Evolutionary conservation across 352 stramenopile species (phyloP).

Genomic region (Phytophthora sp.): DNA sequence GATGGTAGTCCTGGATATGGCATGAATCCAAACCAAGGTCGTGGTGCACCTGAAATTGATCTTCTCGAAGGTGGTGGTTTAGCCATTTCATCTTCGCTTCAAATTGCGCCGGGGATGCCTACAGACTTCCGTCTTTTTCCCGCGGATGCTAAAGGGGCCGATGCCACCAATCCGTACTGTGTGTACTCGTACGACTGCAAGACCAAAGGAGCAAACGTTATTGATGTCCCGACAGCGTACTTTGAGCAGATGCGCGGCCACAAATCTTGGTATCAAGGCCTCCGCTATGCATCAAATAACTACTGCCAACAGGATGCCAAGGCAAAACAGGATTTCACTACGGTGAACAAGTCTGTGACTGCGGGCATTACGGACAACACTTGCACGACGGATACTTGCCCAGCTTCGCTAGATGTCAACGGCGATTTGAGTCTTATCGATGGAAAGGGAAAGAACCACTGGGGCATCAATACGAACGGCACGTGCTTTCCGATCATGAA

Average conservation of each 20-base stretch:
- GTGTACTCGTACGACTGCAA: conserved; percentile 59
- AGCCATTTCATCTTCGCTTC: conserved; percentile 90
- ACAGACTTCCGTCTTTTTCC: conserved; percentile 62
- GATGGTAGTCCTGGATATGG: conserved; percentile 90
- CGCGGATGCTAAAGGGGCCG: conserved; percentile 30
- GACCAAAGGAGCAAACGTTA: conserved; percentile 56
- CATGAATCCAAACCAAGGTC: conserved; percentile 80
- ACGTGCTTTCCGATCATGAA: conserved; percentile 73
- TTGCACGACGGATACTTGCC: conserved; percentile 41
- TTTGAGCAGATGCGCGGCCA: conserved; percentile 46
- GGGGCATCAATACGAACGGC: conserved; percentile 71
- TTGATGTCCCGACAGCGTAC: conserved; percentile 48
- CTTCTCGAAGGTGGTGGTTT: conserved; percentile 88
- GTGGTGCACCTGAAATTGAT: conserved; percentile 94
- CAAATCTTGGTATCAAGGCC: conserved; percentile 65
- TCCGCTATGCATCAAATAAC: conserved; percentile 60
- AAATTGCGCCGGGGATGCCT: conserved; percentile 83
- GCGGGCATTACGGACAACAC: conserved; percentile 47
- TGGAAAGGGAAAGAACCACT: conserved; percentile 36
- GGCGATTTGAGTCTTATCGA: conserved; percentile 46
- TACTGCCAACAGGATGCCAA: conserved; percentile 29
- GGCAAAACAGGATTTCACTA: conserved; percentile 36
- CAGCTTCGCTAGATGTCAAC: conserved; percentile 51
- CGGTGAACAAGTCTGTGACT: conserved; percentile 30
- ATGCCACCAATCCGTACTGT: conserved; percentile 40